Evolutionary conservation across 148 eudicot genomes (phyloP).

Genomic region (Heliamphora exappendiculata): DNA sequence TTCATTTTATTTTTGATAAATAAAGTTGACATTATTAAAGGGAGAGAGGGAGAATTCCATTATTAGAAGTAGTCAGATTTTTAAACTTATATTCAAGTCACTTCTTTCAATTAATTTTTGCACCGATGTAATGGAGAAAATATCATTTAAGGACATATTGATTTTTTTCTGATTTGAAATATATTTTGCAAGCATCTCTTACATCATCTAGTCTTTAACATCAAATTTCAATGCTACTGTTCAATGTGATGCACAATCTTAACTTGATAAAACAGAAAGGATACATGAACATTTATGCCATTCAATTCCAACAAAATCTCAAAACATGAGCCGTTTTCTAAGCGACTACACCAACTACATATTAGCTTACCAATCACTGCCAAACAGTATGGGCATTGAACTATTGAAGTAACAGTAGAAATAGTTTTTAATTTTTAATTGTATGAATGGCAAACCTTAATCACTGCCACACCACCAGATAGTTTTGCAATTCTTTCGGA

Average conservation of each 20-base stretch:
- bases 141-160: neutral
- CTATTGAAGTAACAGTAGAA: neutral
- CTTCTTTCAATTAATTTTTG: neutral
- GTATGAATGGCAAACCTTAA: slow-evolving; percentile 50
- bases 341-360: slow-evolving; percentile 6
- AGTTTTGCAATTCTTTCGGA: slow-evolving; percentile 86
- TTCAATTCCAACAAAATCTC: neutral
- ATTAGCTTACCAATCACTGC: neutral
- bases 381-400: neutral
- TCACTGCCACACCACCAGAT: slow-evolving; percentile 79
- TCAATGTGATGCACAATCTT: neutral
- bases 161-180: neutral
- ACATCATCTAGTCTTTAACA: neutral
- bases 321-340: neutral
- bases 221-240: neutral
- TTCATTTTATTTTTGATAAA: neutral
- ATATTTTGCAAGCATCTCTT: neutral
- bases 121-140: neutral
- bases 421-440: neutral
- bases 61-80: neutral
- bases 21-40: neutral
- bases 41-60: neutral
- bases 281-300: neutral
- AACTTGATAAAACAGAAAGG: neutral
- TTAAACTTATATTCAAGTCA: neutral